Conservation (phyloP, 768 basidiomycete genomes). For the Rhodosporidiobolus odoratus region DNA sequence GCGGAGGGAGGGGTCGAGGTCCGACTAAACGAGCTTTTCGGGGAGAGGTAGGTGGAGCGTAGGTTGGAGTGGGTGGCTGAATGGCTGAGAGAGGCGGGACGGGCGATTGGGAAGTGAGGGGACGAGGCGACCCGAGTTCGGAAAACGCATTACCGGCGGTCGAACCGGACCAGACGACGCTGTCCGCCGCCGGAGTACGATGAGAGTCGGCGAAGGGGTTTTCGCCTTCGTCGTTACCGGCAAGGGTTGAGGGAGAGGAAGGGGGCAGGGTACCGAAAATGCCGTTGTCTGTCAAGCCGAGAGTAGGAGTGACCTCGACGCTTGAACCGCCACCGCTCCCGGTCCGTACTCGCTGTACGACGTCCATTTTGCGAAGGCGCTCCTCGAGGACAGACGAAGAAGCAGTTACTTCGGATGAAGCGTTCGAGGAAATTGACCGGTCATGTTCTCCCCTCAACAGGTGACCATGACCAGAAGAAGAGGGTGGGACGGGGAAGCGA, state of each 20-base stretch:
- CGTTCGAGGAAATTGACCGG: background rate
- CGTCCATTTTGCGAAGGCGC: slow-evolving; percentile 32
- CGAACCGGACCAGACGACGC: slow-evolving; percentile 15
- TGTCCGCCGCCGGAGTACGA: background rate
- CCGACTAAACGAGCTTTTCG: slow-evolving; percentile 9
- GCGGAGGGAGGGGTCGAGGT: slow-evolving; percentile 14
- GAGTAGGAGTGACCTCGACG: slow-evolving; percentile 2
- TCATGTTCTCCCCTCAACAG: slow-evolving; percentile 13
- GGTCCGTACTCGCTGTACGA: slow-evolving; percentile 26
- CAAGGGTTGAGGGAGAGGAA: too few relatives aligned
- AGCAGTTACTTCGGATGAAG: slow-evolving; percentile 22
- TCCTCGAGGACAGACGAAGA: slow-evolving; percentile 33
- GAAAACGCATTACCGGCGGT: background rate
- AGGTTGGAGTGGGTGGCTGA: slow-evolving; percentile 14
- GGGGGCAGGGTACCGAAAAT: background rate
- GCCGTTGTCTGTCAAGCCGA: background rate
- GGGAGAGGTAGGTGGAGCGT: slow-evolving; percentile 2
- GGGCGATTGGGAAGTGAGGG: background rate
- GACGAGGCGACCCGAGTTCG: background rate
- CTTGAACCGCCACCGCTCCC: slow-evolving; percentile 11
- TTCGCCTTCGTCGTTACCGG: too few relatives aligned
- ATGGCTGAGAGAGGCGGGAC: slow-evolving; percentile 1
- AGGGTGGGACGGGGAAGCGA: background rate
- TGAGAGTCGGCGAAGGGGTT: slow-evolving; percentile 20
- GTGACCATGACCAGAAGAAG: background rate